Conservation (phyloP, 1,284 basidiomycete species). For the Cronartium ribicola region DNA sequence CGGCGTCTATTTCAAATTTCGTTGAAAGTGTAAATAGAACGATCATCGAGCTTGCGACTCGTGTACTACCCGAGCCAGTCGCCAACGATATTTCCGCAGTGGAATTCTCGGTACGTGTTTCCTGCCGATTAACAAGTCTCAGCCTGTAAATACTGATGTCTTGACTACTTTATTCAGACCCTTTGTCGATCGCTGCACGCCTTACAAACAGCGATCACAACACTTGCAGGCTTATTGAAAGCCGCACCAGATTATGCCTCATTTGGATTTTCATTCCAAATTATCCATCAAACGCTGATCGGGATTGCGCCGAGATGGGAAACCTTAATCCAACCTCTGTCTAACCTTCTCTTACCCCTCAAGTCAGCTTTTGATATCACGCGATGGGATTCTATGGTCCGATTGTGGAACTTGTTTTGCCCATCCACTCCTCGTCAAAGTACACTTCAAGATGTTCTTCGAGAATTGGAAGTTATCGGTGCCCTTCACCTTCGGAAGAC, state of each 20-base stretch:
- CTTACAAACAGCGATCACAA: slow-evolving; percentile 12
- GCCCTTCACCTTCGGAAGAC: slow-evolving; percentile 5
- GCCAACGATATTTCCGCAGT: neutral
- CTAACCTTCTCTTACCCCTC: slow-evolving; percentile 11
- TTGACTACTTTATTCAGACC: neutral
- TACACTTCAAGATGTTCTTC: neutral
- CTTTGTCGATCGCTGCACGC: slow-evolving; percentile 5
- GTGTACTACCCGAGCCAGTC: neutral
- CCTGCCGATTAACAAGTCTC: neutral
- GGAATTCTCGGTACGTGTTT: neutral
- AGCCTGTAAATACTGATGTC: neutral
- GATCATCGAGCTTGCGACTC: neutral
- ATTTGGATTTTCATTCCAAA: slow-evolving; percentile 34
- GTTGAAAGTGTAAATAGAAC: neutral
- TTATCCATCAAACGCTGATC: slow-evolving; percentile 23
- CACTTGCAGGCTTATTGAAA: slow-evolving; percentile 8
- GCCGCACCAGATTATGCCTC: slow-evolving; percentile 31
- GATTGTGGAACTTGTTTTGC: slow-evolving; percentile 38
- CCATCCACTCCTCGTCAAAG: slow-evolving; percentile 3
- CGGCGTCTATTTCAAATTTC: neutral
- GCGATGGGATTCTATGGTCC: slow-evolving; percentile 24
- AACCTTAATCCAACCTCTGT: slow-evolving; percentile 1
- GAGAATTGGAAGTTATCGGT: slow-evolving; percentile 12
- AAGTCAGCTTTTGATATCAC: slow-evolving; percentile 17
- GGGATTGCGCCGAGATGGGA: neutral